phyloP scores from a whole-genome alignment of 164 flowering plant species.

The Sextonia rubra region DNA sequence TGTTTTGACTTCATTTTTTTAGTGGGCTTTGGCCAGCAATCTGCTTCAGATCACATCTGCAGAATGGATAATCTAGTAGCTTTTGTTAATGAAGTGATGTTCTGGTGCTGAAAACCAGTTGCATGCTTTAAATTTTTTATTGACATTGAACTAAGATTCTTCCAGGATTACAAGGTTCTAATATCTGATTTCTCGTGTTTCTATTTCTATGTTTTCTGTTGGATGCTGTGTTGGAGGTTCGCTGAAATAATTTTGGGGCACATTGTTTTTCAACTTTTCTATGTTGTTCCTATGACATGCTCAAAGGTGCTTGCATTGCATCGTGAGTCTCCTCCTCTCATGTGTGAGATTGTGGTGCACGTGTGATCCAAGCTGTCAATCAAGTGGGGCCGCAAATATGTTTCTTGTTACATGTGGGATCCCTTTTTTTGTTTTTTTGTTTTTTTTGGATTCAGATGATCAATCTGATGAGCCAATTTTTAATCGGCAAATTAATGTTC shows the following conservation, averaged over 20 bases:
- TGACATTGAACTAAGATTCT: background rate
- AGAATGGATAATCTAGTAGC: background rate
- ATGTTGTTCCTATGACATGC: no score
- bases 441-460: no score
- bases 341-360: no score
- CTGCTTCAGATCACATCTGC: background rate
- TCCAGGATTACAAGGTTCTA: background rate
- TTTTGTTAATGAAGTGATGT: background rate
- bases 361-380: no score
- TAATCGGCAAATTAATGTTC: no score
- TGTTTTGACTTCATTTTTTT: conserved; percentile 1
- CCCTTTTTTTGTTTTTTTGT: no score
- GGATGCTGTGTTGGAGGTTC: background rate
- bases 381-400: no score
- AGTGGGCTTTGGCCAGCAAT: background rate
- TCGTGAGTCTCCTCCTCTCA: no score
- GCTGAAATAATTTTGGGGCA: background rate
- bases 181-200: background rate
- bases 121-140: no score
- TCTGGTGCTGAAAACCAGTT: background rate
- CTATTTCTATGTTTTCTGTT: background rate
- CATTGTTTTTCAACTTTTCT: background rate
- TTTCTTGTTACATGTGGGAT: no score
- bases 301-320: no score
- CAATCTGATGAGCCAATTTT: no score